Evolutionary conservation across 202 grass and related monocot species (phyloP).

Genomic region (Brachypodium distachyon): DNA sequence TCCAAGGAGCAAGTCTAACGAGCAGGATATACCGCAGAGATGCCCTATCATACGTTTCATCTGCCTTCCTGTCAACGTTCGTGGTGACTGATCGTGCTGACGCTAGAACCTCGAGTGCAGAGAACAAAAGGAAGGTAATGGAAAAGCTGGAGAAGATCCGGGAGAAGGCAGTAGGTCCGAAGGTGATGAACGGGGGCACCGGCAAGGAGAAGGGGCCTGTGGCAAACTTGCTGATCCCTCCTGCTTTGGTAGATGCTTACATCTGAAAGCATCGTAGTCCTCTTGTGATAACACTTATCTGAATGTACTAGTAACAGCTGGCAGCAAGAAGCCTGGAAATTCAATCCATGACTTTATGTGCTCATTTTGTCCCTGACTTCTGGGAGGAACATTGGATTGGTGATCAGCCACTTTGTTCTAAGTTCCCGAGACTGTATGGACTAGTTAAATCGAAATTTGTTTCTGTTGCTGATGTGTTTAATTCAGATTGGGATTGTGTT

Average conservation of each 20-base stretch:
- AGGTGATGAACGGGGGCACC: background rate
- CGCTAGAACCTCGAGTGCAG: constrained; percentile 44
- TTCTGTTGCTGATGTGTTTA: too few species aligned
- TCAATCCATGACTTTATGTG: too few species aligned
- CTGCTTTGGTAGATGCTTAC: constrained; percentile 1
- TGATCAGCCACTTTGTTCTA: too few species aligned
- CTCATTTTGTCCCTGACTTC: too few species aligned
- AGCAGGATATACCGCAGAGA: constrained; percentile 42
- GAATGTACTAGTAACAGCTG: background rate
- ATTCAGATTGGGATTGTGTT: too few species aligned
- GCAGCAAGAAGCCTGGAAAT: background rate
- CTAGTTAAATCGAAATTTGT: too few species aligned
- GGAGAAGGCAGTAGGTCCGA: constrained; percentile 42
- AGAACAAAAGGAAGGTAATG: constrained; percentile 57
- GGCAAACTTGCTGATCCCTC: constrained; percentile 31
- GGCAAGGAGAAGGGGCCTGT: constrained; percentile 8
- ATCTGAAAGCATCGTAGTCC: constrained; percentile 4
- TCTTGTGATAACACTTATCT: background rate
- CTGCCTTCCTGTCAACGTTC: constrained; percentile 28
- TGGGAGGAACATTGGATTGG: too few species aligned
- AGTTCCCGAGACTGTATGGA: too few species aligned
- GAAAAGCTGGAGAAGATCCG: constrained; percentile 65
- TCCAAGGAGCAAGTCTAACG: constrained; percentile 9
- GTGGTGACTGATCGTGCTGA: constrained; percentile 16
- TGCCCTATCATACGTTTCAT: constrained; percentile 39